Evolutionary conservation across 345 rosid genomes (phyloP), one percentile per base, ranked within the genome.

Genomic region (Capsella bursapastoris): DNA sequence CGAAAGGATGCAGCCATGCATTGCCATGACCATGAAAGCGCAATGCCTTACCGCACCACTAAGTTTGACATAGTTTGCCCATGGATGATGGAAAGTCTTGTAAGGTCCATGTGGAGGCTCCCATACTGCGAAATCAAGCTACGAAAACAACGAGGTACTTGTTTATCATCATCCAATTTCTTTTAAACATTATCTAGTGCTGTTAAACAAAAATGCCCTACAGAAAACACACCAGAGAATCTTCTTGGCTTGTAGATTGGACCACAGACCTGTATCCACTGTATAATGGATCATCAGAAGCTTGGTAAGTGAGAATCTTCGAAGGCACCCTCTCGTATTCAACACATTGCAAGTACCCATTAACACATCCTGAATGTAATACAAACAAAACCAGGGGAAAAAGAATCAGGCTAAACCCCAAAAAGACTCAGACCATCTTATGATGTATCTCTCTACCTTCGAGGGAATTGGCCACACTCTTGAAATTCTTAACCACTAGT

Each of bases 91-190:
- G 69, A 89, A 90, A 25, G 86, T 72, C 70, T 71, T 86, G 55
- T 89, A 90, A 41, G 86, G 90, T 56, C 98, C 98, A 68, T 93
- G 98, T 44, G 97, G 96, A 18, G 98, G 98, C 77, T 93, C 98
- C 97, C 97, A 93, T 60, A 81, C 67, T 18, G 98, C 98, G 60
- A 90, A 93, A 34, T 75, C 90, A 62, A 87, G 60, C 98, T 92
- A 80, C 80, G 64, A 62, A 61, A 48, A 57, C 22, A 43, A 52
- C 37, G 63, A 74, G 40, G 44, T 8, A 6, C 15, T 59, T 29
- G 7, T 7, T 34, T 34, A 16, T 22, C 34, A 28, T 27, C 40
- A 69, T 61, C 58, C 6, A 45, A 15, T 11, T 55, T 62, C 32
- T 10, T 44, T 44, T 61, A 25, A 0, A 61, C 43, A 8, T 35